These are phyloP conservation scores for Beauveria sp. DNA, from an alignment of 2,329 filamentous ascomycete species.

Conservation along the genomic window DNA sequence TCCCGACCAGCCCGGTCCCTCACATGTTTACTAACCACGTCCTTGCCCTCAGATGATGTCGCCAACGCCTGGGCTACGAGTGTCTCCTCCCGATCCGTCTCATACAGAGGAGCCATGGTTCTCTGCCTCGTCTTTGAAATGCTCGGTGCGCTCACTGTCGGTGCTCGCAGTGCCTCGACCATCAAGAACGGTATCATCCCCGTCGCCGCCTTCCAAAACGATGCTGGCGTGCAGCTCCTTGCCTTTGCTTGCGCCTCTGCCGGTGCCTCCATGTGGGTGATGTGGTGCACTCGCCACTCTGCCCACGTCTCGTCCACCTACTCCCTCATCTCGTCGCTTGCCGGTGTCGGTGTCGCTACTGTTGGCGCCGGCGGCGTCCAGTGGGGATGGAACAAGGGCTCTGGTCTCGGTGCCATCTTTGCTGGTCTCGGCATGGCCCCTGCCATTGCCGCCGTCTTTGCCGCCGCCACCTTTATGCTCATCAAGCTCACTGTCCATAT, in stretches of 20 bases:
- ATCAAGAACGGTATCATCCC: conserved; percentile 76
- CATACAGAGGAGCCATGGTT: conserved; percentile 62
- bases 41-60: conserved; percentile 57
- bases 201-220: conserved; percentile 45
- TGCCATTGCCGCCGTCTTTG: conserved; percentile 57
- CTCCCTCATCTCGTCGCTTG: conserved; percentile 61
- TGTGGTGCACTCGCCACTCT: conserved; percentile 70
- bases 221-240: conserved; percentile 61
- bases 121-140: conserved; percentile 61
- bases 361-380: conserved; percentile 54
- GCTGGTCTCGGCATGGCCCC: conserved; percentile 66
- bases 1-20: neutral
- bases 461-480: conserved; percentile 60
- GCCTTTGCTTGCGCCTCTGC: conserved; percentile 59
- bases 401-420: conserved; percentile 65
- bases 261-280: conserved; percentile 64
- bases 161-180: conserved; percentile 63
- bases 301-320: conserved; percentile 68
- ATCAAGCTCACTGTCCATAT: conserved; percentile 66
- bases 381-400: conserved; percentile 63
- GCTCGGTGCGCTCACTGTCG: conserved; percentile 58
- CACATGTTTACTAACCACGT: neutral
- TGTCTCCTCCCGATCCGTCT: conserved; percentile 70
- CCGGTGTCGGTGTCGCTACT: conserved; percentile 61
- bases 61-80: conserved; percentile 78